These are phyloP conservation scores for Monosporascus sp. DNA, from an alignment of 2,329 filamentous ascomycete genomes.

Conservation along the genomic window DNA sequence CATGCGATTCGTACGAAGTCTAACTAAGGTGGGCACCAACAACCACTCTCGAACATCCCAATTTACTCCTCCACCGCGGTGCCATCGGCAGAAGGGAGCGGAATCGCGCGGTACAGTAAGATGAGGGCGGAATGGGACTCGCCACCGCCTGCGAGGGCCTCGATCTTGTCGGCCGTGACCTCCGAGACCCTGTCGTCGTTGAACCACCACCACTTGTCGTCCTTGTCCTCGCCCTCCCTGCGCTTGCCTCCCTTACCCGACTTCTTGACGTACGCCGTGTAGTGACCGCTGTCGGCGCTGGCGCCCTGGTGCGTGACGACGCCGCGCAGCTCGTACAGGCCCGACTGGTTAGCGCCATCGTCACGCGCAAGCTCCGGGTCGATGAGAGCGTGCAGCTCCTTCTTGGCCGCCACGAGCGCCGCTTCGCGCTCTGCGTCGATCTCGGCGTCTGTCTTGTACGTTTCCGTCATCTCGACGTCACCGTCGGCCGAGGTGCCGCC, in stretches of 20 bases:
- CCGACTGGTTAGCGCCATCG: constrained; percentile 83
- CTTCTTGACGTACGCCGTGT: constrained; percentile 98
- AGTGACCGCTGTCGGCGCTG: constrained; percentile 95
- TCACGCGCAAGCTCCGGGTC: constrained; percentile 70
- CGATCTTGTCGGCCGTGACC: constrained; percentile 86
- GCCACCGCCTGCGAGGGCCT: constrained; percentile 81
- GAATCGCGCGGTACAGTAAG: constrained; percentile 70
- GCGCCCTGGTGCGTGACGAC: constrained; percentile 96
- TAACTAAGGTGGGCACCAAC: too few relatives aligned
- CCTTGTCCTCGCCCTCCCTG: constrained; percentile 57
- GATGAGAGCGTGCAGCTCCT: constrained; percentile 77
- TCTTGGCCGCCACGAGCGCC: constrained; percentile 73
- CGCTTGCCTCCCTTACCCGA: constrained; percentile 71
- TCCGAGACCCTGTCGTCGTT: constrained; percentile 97
- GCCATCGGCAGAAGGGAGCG: constrained; percentile 56
- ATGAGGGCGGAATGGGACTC: constrained; percentile 81
- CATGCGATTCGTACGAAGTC: too few relatives aligned
- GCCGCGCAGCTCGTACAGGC: constrained; percentile 88
- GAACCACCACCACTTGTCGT: constrained; percentile 99
- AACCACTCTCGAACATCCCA: too few relatives aligned
- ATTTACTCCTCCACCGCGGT: constrained; percentile 19
- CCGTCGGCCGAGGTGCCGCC: constrained; percentile 45
- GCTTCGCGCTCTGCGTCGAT: constrained; percentile 80
- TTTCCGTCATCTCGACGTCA: constrained; percentile 67
- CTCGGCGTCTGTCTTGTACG: constrained; percentile 90